Conservation (phyloP, 352 stramenopile genomes). For the Proteromonas lacertae region DNA sequence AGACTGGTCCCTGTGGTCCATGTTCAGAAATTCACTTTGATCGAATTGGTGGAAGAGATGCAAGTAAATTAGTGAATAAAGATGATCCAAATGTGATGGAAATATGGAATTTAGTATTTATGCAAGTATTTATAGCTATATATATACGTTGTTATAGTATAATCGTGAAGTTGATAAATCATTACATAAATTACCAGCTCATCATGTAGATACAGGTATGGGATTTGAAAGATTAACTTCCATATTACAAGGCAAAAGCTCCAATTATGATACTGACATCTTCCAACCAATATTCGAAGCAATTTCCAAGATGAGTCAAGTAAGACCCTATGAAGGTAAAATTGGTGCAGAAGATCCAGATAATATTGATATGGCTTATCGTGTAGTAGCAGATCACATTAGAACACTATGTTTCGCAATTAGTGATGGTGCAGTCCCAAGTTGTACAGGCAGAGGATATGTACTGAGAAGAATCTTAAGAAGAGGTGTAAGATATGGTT, state of each 20-base stretch:
- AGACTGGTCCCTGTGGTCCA: slow-evolving; percentile 82
- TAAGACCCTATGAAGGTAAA: slow-evolving; percentile 18
- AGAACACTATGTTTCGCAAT: slow-evolving; percentile 85
- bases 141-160: no score
- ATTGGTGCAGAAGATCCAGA: slow-evolving; percentile 46
- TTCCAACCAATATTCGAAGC: slow-evolving; percentile 75
- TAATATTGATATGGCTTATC: slow-evolving; percentile 34
- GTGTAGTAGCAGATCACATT: slow-evolving; percentile 88
- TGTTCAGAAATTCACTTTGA: slow-evolving; percentile 99
- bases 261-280: slow-evolving; percentile 96
- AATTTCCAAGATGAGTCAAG: slow-evolving; percentile 31
- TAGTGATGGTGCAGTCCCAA: slow-evolving; percentile 72
- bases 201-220: slow-evolving; percentile 97
- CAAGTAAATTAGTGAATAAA: slow-evolving; percentile 58
- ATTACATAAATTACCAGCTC: slow-evolving; percentile 48
- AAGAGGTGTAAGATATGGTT: slow-evolving; percentile 76
- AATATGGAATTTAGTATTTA: slow-evolving; percentile 99
- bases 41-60: slow-evolving; percentile 56
- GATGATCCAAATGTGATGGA: slow-evolving; percentile 91
- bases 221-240: slow-evolving; percentile 70
- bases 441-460: slow-evolving; percentile 86
- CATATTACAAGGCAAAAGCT: slow-evolving; percentile 54
- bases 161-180: slow-evolving; percentile 56
- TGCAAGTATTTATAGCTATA: slow-evolving; percentile 26
- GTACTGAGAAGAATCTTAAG: slow-evolving; percentile 85